These are phyloP conservation scores for Rhypophila decipiens DNA, from an alignment of 495 filamentous ascomycete genomes.

Conservation along the genomic window DNA sequence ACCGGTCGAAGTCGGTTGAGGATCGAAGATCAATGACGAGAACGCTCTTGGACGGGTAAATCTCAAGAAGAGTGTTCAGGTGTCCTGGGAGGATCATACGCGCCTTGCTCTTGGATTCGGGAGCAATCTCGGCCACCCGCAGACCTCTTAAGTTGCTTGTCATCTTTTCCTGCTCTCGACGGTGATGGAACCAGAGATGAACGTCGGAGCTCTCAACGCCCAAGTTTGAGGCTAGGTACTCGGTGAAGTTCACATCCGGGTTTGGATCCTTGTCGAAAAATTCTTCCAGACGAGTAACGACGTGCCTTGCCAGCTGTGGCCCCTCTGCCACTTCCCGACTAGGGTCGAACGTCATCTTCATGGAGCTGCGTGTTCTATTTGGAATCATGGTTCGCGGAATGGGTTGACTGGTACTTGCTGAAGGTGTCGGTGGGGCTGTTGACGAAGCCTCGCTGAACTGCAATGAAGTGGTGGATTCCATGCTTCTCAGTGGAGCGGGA, in stretches of 20 bases:
- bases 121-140: conserved; percentile 20
- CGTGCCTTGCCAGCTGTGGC: conserved; percentile 28
- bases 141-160: conserved; percentile 33
- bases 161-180: conserved; percentile 33
- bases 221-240: conserved; percentile 36
- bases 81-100: conserved; percentile 43
- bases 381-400: conserved; percentile 24
- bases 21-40: conserved; percentile 41
- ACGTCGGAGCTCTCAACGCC: conserved; percentile 33
- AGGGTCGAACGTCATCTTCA: conserved; percentile 19
- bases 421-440: conserved; percentile 2
- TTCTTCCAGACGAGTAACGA: conserved; percentile 35
- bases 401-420: conserved; percentile 4
- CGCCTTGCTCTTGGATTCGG: conserved; percentile 18
- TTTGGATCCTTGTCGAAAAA: conserved; percentile 34
- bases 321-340: conserved; percentile 21
- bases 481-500: conserved; percentile 5
- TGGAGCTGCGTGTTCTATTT: conserved; percentile 24
- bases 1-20: conserved; percentile 35
- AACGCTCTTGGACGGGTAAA: conserved; percentile 36
- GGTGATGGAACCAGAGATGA: conserved; percentile 38
- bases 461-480: conserved; percentile 11
- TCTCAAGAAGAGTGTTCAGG: conserved; percentile 39
- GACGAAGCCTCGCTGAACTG: conserved; percentile 8
- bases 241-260: conserved; percentile 30